These are phyloP conservation scores for Eimeria sp. DNA, from an alignment of 169 alveolate species.

Conservation along the genomic window DNA sequence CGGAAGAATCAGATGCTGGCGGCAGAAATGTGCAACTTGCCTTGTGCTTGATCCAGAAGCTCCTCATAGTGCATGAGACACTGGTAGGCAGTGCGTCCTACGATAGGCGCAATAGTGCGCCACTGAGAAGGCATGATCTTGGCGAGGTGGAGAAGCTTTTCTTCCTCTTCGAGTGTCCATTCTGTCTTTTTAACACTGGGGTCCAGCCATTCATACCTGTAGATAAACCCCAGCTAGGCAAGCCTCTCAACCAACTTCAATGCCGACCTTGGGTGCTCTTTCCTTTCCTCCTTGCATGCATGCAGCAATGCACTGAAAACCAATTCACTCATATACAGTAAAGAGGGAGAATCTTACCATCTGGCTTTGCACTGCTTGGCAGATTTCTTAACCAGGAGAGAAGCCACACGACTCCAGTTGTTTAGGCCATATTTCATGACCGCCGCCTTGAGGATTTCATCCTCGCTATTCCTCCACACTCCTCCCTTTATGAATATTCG, in stretches of 20 bases:
- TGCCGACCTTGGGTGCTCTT: not conserved
- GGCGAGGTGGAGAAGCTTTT: slow-evolving; percentile 99
- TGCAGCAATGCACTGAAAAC: not conserved
- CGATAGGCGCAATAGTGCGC: slow-evolving; percentile 99
- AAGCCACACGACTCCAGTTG: slow-evolving; percentile 99
- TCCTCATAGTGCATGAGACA: slow-evolving; percentile 99
- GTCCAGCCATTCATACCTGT: slow-evolving; percentile 98
- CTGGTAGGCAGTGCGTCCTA: slow-evolving; percentile 99
- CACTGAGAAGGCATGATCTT: slow-evolving; percentile 99
- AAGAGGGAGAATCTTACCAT: slow-evolving; percentile 90
- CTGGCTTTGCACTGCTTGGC: slow-evolving; percentile 99
- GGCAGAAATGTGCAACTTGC: slow-evolving; percentile 80
- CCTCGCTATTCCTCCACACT: slow-evolving; percentile 99
- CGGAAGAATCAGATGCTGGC: not conserved
- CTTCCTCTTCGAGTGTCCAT: slow-evolving; percentile 99
- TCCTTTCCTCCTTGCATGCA: not conserved
- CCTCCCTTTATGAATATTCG: slow-evolving; percentile 99
- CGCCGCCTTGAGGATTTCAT: slow-evolving; percentile 99
- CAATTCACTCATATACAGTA: too few relatives aligned
- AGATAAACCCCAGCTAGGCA: not conserved
- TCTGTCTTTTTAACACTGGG: slow-evolving; percentile 99
- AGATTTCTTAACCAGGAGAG: slow-evolving; percentile 98
- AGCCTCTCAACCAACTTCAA: not conserved
- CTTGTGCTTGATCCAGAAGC: slow-evolving; percentile 99
- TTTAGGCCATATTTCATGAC: slow-evolving; percentile 99